Percentiles rank a stretch among this genome's conserved stretches.
Conservation (phyloP, 129 eudicot genomes). For the Silybum marianum region DNA sequence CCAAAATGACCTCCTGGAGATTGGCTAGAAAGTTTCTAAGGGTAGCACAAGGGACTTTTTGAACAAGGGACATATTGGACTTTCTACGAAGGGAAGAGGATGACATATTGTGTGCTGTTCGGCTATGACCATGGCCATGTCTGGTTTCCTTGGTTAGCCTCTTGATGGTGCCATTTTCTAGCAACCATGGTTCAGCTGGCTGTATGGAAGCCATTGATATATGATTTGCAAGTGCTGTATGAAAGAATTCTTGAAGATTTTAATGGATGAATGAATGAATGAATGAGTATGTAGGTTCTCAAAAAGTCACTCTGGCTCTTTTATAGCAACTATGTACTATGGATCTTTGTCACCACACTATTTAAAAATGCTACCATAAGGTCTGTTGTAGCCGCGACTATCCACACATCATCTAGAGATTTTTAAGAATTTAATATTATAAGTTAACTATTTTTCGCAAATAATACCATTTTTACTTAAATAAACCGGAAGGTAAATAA, state of each 20-base stretch:
- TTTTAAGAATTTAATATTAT: no score
- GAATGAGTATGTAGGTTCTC: not conserved
- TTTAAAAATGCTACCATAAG: no score
- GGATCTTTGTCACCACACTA: no score
- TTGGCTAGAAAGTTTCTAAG: conserved; percentile 46
- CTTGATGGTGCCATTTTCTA: conserved; percentile 65
- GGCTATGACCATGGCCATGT: conserved; percentile 61
- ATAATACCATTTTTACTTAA: no score
- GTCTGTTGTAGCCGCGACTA: no score
- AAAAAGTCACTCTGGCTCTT: not conserved
- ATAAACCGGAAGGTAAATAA: no score
- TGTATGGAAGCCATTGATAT: conserved; percentile 47
- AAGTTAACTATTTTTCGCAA: no score
- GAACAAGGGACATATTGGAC: conserved; percentile 58
- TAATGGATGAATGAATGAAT: not conserved
- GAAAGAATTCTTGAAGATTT: not conserved
- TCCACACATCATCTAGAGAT: no score
- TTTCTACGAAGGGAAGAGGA: conserved; percentile 74
- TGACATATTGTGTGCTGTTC: conserved; percentile 77
- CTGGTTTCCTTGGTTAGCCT: conserved; percentile 51
- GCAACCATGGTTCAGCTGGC: conserved; percentile 47
- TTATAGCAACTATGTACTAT: no score
- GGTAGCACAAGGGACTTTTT: conserved; percentile 37
- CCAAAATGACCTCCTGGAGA: conserved; percentile 79
- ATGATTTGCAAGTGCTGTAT: not conserved